These are phyloP conservation scores for Wickerhamiella kurtzmanii DNA, from an alignment of 805 yeast species.

Conservation along the genomic window DNA sequence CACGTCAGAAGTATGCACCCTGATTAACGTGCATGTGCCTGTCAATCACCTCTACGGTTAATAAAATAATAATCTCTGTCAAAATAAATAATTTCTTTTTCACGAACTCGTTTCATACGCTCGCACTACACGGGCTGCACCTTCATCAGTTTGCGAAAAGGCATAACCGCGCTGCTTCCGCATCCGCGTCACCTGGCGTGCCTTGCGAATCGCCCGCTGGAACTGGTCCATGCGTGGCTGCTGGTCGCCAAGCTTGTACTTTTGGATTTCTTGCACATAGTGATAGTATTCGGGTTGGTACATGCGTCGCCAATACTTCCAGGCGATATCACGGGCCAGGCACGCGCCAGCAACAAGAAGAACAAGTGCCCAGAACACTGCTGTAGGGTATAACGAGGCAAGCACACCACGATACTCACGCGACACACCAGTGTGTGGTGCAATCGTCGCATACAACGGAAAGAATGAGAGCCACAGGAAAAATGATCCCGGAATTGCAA, in stretches of 20 bases:
- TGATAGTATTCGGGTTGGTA: constrained; percentile 87
- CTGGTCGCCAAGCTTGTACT: constrained; percentile 82
- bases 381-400: constrained; percentile 59
- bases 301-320: constrained; percentile 91
- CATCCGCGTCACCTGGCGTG: constrained; percentile 95
- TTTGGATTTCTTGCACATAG: constrained; percentile 92
- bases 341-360: constrained; percentile 68
- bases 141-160: constrained; percentile 89
- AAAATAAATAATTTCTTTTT: not conserved
- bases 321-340: constrained; percentile 70
- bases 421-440: constrained; percentile 73
- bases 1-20: too few relatives aligned
- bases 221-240: constrained; percentile 94
- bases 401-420: constrained; percentile 73
- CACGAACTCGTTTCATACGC: constrained; percentile 60
- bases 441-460: constrained; percentile 76
- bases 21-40: too few relatives aligned
- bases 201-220: constrained; percentile 93
- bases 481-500: constrained; percentile 93
- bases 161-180: constrained; percentile 98
- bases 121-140: constrained; percentile 79
- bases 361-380: constrained; percentile 70
- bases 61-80: not conserved
- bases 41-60: too few relatives aligned
- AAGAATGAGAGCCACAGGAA: constrained; percentile 69